Base-by-base conservation (phyloP, 2,329 filamentous ascomycete species). In the Penicillium polonicum region DNA sequence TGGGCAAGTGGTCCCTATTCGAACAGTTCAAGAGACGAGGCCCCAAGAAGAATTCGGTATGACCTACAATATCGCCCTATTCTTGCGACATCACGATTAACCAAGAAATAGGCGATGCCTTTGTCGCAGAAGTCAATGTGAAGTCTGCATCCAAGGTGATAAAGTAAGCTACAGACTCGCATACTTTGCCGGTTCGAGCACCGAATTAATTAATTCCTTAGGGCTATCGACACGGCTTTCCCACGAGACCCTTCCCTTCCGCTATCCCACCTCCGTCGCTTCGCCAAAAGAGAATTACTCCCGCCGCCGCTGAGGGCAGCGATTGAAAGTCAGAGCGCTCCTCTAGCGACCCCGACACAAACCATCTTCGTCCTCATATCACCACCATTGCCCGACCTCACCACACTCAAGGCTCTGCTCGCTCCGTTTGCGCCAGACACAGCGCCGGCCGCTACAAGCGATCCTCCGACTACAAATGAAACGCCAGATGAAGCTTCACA, bases 131-230 rank as follows among this genome's bases (percentile, higher is more conserved):
- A 65, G 74, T 80, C 55, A 74, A 76, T 43, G 68, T 77, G 45
- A 79, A 76, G 66, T 68, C 70, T 52, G 77, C 78, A 10, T 76
- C 75, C 19, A 76, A 75, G 59, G 76, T 78, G 45, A 67, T 76
- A 50, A 76, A 78, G 78, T 79, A 64, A 57, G 72, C 59, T 25
- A 27, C 48, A 5, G 17, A 36, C 13, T 23, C 10, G 35, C 7
- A 2, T 15, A 6, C 25, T 39, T 36, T 12, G 21, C 12, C 9
- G 15, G 4, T 4, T 5, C 19, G 21, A 36, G 19, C 5, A 12
- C 5, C n/a, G 27, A 25, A 38, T 29, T 41, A 33, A 49, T n/a
- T 21, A n/a, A 45, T 31, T 25, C 27, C 29, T 12, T 36, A 78
- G 78, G 64, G 70, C 71, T 33, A 71, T 79, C 21, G 76, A 77